A percentile compares a stretch with the other conserved stretches of the same genome.
phyloP scores from a whole-genome alignment of 2,329 filamentous ascomycete genomes.

The Fusarium liriodendri region DNA sequence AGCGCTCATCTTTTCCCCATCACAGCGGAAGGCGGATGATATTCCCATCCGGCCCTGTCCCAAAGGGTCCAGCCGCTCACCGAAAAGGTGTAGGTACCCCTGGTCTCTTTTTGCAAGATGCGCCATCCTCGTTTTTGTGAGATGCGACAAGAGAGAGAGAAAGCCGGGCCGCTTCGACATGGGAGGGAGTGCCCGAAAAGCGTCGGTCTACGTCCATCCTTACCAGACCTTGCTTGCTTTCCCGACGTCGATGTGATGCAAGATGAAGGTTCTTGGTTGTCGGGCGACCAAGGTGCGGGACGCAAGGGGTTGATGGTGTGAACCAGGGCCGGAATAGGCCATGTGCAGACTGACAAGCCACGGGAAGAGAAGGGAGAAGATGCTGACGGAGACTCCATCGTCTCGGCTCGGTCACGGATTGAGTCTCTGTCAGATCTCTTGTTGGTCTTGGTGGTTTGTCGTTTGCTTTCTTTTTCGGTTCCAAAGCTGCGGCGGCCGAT shows the following conservation, averaged over 20 bases:
- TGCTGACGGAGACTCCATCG: neutral
- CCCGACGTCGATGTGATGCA: constrained; percentile 30
- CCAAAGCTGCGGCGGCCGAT: constrained; percentile 15
- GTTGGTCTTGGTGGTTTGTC: neutral
- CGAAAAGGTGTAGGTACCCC: neutral
- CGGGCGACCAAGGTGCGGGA: constrained; percentile 21
- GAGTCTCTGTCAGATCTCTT: neutral
- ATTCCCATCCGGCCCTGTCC: constrained; percentile 21
- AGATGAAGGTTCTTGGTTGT: constrained; percentile 29
- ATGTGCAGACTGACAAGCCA: constrained; percentile 12
- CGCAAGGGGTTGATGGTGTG: constrained; percentile 32
- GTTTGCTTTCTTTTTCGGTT: constrained; percentile 7
- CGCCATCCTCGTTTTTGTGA: constrained; percentile 36
- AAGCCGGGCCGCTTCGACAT: constrained; percentile 2
- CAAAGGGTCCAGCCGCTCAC: constrained; percentile 16
- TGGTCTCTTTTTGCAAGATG: constrained; percentile 18
- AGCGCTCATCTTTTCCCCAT: constrained; percentile 13
- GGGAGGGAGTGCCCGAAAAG: constrained; percentile 40
- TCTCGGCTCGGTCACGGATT: constrained; percentile 12
- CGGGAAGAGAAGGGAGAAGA: neutral
- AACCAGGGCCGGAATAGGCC: constrained; percentile 5
- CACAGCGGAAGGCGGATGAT: constrained; percentile 23
- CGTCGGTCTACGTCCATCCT: constrained; percentile 14
- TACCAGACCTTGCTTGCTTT: constrained; percentile 2
- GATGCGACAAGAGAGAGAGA: constrained; percentile 29